Base-by-base conservation (phyloP, 2,329 filamentous ascomycete genomes). In the Colletotrichum sp. region DNA sequence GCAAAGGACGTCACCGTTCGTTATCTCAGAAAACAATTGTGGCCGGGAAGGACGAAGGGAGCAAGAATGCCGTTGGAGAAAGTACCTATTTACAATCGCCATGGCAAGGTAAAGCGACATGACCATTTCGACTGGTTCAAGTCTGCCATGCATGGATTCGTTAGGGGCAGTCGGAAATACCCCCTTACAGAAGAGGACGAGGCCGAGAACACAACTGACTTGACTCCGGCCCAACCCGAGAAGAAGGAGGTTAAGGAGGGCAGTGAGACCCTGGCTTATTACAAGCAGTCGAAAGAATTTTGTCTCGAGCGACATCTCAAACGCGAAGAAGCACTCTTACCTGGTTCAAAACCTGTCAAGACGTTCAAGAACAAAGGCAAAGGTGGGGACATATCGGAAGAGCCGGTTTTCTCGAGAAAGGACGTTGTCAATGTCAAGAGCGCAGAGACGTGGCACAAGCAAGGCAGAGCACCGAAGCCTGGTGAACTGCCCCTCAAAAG, bases 391-490 rank as follows among this genome's bases (percentile, higher is more conserved):
- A 86, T 90, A 4, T 94, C 94, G 60, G 91, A 95, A 75, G 95
- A 98, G 82, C 93, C 95, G 1, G 95, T 99, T 0, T 99, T 92
- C 82, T 90, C 90, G 1, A 93, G 96, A 39, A 90, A 91, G 69
- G 96, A 99, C 79, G 92, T 99, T 0, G 92, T 96, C 4, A 89
- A 91, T 52, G 98, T 98, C 83, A 96, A 98, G 84, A 98, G 95
- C 32, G 94, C 95, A 2, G 97, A 99, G 83, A 98, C 95, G 2
- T 99, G 97, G 97, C 97, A 99, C 83, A 98, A 98, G 83, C 96
- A 98, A 87, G 97, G 97, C 0, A 92, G 96, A 13, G 94, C 93
- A 30, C 92, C 97, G 5, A 90, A 91, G 30, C 82, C 88, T 0
- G 95, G 95, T 5, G 92, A 94, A 78, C 86, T 92, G 65, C 95